Evolutionary conservation across 2,329 filamentous ascomycete species (phyloP).

Genomic region (Ceratocystis harringtonii): DNA sequence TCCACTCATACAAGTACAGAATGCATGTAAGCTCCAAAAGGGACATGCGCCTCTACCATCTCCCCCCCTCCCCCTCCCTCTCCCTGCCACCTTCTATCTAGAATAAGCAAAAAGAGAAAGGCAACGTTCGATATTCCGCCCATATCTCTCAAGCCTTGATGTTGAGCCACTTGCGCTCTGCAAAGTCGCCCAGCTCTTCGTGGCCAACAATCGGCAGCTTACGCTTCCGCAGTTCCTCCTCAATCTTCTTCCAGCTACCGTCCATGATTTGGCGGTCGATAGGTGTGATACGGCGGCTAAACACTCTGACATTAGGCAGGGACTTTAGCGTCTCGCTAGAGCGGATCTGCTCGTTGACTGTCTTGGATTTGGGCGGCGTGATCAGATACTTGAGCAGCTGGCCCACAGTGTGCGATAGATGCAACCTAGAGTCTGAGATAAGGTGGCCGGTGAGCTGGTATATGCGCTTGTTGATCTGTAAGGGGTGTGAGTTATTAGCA

Average conservation of each 20-base stretch:
- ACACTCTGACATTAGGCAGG: constrained; percentile 57
- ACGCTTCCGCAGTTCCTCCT: constrained; percentile 49
- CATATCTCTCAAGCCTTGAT: constrained; percentile 25
- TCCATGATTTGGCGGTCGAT: constrained; percentile 56
- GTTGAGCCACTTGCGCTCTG: constrained; percentile 30
- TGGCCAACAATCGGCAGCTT: constrained; percentile 43
- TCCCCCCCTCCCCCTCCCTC: neutral
- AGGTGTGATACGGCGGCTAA: constrained; percentile 47
- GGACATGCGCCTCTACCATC: neutral
- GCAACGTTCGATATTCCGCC: neutral
- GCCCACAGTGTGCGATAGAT: constrained; percentile 37
- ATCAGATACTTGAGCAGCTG: constrained; percentile 39
- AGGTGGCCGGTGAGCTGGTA: constrained; percentile 66
- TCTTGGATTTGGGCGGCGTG: constrained; percentile 40
- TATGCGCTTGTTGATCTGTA: constrained; percentile 66
- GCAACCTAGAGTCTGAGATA: constrained; percentile 55
- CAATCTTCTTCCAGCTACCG: constrained; percentile 68
- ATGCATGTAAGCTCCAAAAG: neutral
- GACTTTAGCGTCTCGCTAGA: constrained; percentile 30
- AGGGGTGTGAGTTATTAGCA: constrained; percentile 15
- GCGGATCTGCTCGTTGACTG: constrained; percentile 47
- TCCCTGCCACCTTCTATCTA: neutral
- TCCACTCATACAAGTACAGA: neutral
- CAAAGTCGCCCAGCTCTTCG: constrained; percentile 27
- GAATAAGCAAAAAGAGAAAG: neutral